Evolutionary conservation across 345 rosid species (phyloP).

Genomic region (Eucalyptus polyanthemos): DNA sequence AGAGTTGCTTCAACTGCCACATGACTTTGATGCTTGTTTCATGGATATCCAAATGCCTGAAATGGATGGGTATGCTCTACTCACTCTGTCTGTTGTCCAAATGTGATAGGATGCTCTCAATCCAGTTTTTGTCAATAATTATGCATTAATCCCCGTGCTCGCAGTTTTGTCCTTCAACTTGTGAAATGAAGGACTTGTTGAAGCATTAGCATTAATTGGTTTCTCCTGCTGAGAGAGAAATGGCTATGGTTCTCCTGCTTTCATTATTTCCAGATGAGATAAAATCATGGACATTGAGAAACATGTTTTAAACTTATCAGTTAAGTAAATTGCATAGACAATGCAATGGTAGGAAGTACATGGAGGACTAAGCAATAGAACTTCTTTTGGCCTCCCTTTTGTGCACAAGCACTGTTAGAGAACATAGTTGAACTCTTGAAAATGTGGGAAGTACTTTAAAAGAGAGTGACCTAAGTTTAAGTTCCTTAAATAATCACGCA

Average conservation of each 20-base stretch:
- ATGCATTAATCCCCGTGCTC: background rate
- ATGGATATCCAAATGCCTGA: constrained; percentile 99
- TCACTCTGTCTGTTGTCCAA: background rate
- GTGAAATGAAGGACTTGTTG: background rate
- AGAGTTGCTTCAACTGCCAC: constrained; percentile 65
- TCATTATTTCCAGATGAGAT: background rate
- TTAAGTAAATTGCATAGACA: background rate
- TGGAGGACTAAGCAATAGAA: background rate
- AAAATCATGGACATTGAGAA: background rate
- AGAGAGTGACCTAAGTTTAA: background rate
- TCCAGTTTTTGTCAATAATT: background rate
- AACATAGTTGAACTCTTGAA: background rate
- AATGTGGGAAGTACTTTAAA: background rate
- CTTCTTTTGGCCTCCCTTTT: background rate
- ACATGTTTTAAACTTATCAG: background rate
- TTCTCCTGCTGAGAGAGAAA: background rate
- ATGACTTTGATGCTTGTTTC: constrained; percentile 86
- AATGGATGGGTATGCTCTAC: constrained; percentile 79
- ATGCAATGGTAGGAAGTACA: background rate
- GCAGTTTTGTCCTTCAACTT: background rate
- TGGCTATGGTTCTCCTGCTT: background rate
- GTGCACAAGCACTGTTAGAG: background rate
- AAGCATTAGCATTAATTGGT: background rate
- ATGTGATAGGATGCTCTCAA: background rate
- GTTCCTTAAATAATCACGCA: background rate